Evolutionary conservation across 306 rosid genomes (phyloP).

Genomic region (Dicorynia guianensis): DNA sequence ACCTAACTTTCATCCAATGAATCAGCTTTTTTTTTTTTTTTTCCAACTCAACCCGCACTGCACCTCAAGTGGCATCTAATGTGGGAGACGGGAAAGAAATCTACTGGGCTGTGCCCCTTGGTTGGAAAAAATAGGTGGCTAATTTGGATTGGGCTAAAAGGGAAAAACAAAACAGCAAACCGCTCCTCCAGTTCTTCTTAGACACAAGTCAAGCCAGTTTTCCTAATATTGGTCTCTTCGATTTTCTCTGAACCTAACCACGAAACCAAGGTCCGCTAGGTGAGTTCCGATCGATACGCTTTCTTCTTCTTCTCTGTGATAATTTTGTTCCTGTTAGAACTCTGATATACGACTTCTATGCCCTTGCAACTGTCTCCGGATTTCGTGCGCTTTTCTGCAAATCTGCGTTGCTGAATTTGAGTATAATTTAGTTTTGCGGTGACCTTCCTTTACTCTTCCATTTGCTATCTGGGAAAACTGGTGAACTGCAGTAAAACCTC

Average conservation of each 20-base stretch:
- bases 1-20: too few relatives aligned
- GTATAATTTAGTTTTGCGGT: background rate
- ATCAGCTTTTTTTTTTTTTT: too few relatives aligned
- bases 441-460: background rate
- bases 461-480: background rate
- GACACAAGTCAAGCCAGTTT: background rate
- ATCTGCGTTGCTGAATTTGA: background rate
- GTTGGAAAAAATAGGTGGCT: background rate
- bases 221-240: background rate
- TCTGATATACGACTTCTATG: conserved; percentile 35
- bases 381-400: background rate
- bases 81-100: too few relatives aligned
- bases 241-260: conserved; percentile 34
- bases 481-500: background rate
- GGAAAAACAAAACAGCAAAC: background rate
- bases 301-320: background rate
- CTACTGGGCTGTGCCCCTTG: too few relatives aligned
- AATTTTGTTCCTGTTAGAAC: background rate
- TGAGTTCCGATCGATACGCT: background rate
- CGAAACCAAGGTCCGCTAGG: background rate
- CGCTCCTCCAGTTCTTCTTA: background rate
- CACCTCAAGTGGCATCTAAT: too few relatives aligned
- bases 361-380: background rate
- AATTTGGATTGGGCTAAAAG: background rate
- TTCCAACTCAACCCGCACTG: too few relatives aligned